Evolutionary conservation across 768 basidiomycete species (phyloP).

Genomic region (Tulasnella sp.): DNA sequence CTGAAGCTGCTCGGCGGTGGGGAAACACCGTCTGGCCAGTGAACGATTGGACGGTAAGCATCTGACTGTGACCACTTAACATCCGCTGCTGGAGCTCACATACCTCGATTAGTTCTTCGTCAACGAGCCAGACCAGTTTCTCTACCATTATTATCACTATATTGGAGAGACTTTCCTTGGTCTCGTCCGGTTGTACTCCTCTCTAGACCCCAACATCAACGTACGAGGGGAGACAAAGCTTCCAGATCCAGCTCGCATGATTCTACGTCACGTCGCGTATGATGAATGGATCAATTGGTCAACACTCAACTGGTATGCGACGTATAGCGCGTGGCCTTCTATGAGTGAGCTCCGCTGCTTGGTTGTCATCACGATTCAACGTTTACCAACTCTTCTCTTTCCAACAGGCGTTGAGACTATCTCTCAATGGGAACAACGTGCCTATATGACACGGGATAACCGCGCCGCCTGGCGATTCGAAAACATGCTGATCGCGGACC

Average conservation of each 20-base stretch:
- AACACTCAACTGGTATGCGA: slow-evolving; percentile 58
- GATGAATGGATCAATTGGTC: slow-evolving; percentile 36
- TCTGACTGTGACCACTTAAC: slow-evolving; percentile 20
- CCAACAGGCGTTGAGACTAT: slow-evolving; percentile 53
- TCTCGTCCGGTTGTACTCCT: slow-evolving; percentile 67
- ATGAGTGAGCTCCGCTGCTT: slow-evolving; percentile 57
- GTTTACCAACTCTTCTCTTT: slow-evolving; percentile 22
- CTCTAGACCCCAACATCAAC: slow-evolving; percentile 41
- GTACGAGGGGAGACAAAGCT: slow-evolving; percentile 44
- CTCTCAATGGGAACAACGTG: slow-evolving; percentile 73
- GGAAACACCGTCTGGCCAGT: slow-evolving; percentile 60
- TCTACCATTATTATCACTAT: slow-evolving; percentile 28
- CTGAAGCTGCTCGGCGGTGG: slow-evolving; percentile 59
- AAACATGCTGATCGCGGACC: slow-evolving; percentile 68
- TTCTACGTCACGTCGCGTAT: slow-evolving; percentile 61
- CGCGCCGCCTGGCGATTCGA: slow-evolving; percentile 68
- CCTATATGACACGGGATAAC: slow-evolving; percentile 46
- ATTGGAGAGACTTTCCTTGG: slow-evolving; percentile 41
- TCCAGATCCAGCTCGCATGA: slow-evolving; percentile 60
- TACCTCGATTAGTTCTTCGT: slow-evolving; percentile 66
- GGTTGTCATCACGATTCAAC: slow-evolving; percentile 31
- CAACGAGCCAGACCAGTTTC: slow-evolving; percentile 80
- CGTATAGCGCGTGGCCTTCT: slow-evolving; percentile 65
- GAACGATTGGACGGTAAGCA: slow-evolving; percentile 60
- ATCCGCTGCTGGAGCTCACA: slow-evolving; percentile 32